Base-by-base conservation (phyloP, 208 protist species). In the Leishmania guyanensis region DNA sequence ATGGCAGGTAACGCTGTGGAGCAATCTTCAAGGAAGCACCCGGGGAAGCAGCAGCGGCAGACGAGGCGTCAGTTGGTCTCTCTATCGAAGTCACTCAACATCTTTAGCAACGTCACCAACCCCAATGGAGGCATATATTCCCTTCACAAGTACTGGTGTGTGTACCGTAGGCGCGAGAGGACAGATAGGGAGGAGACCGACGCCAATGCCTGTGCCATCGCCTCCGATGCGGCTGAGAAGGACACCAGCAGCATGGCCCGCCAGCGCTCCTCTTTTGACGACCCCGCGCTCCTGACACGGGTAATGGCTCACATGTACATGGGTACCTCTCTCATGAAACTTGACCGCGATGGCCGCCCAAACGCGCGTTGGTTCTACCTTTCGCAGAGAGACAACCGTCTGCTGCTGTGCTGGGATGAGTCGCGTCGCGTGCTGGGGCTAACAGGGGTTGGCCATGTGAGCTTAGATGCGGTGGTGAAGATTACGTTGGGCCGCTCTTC, bases 231-330 rank as follows among this genome's bases (percentile, higher is more conserved):
- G 33, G 48, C 4, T 22, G 9, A 66, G 60, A 10, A 68, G 51
- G 5, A 29, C 81, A 51, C 17, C 43, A 64, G 3, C 3, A 20
- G 16, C 8, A 51, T 22, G 2, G 14, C 33, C 46, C 16, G 51
- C 54, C 22, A 54, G 16, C 60, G 43, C 66, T 84, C 89, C 36
- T 43, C 77, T 22, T 95, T 90, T 79, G 94, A 96, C 86, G 83
- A 93, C 56, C 72, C 82, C 9, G 70, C 43, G 64, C 84, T 97
- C 1, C 33, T 93, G 36, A 87, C 90, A 33, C 82, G 88, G 53
- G 76, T 97, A 66, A 56, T 86, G 5, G 85, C 87, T 6, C 95
- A 92, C 80, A 81, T 97, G 86, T 86, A 89, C 78, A 90, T 93
- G 88, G 95, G 95, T 10, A 84, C 84, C n/a, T 58, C 84, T 6